These are phyloP conservation scores for Ogataea kodamae DNA, from an alignment of 805 yeast species.

Conservation along the genomic window DNA sequence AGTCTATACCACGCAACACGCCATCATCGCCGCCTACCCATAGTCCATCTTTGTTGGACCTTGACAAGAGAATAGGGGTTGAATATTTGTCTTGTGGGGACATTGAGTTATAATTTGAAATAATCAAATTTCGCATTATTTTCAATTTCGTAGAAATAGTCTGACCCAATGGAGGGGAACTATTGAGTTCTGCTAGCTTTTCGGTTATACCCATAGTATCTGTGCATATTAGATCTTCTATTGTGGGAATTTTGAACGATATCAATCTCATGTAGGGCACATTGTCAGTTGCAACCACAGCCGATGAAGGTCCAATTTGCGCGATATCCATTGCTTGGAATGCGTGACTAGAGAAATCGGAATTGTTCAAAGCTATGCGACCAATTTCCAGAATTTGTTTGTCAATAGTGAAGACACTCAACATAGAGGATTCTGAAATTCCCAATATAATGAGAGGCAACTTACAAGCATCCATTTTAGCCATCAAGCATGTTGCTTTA, in stretches of 20 bases:
- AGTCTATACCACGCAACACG: constrained; percentile 53
- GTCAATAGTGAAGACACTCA: constrained; percentile 41
- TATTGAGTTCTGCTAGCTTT: constrained; percentile 7
- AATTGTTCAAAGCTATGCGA: constrained; percentile 63
- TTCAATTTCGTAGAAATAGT: constrained; percentile 25
- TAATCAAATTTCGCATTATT: constrained; percentile 35
- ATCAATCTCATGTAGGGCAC: constrained; percentile 72
- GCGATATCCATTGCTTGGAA: constrained; percentile 55
- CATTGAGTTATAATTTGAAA: constrained; percentile 44
- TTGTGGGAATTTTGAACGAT: constrained; percentile 43
- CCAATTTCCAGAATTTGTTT: constrained; percentile 34
- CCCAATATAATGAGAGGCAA: constrained; percentile 49
- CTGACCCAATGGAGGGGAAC: constrained; percentile 15
- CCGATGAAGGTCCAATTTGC: constrained; percentile 26
- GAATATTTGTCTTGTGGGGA: constrained; percentile 72
- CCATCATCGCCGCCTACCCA: constrained; percentile 77
- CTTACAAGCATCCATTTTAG: constrained; percentile 17
- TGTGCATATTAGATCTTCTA: constrained; percentile 19
- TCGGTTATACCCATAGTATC: constrained; percentile 2
- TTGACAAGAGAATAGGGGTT: constrained; percentile 38
- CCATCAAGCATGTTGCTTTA: constrained; percentile 51
- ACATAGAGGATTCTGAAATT: constrained; percentile 54
- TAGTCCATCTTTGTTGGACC: constrained; percentile 41
- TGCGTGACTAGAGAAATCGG: constrained; percentile 62
- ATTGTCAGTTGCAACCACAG: constrained; percentile 73